Evolutionary conservation across 495 filamentous ascomycete genomes (phyloP), one percentile per base, ranked within the genome.

Genomic region (Lepraria neglecta): DNA sequence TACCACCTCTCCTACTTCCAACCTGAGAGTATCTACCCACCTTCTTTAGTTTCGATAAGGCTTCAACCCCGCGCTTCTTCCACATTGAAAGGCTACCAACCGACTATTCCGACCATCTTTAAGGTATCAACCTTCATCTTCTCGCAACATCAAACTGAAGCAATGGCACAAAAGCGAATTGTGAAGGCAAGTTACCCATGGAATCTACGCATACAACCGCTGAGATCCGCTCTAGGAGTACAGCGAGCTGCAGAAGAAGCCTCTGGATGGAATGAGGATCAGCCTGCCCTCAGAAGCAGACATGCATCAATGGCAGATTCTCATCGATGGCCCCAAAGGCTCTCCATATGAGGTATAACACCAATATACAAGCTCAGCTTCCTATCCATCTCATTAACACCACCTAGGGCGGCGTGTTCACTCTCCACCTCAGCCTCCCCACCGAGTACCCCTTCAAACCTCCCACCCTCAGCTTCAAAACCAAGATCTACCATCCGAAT

Each of bases 401-500:
- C 21, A 15, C 44, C 57, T 42, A 91, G 79, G 88, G 86, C 55
- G 95, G 94, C 51, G 78, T 73, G 61, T 98, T 95, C 84, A 80
- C 83, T 44, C 76, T 98, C 21, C 78, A 85, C 52, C 77, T 97
- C 61, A 80, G 72, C 21, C 84, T 98, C 5, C 94, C 94, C 21
- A 76, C 74, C 61, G 88, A 94, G 64, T 98, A 97, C 78, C 94
- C 94, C 11, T 98, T 97, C 85, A 95, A 95, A 69, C 86, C 94
- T 5, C 95, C 95, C 0, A 79, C 77, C 40, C 81, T 98, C 64
- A 86, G 78, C 67, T 98, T 97, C 83, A 80, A 82, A 56, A 98
- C 94, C 44, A 96, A 94, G 71, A 90, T 98, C 76, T 98, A 96
- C 79, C 94, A 98, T 80, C 95, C 95, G 15, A 98, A 98, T 75